Evolutionary conservation across 192 early-diverging fungal species (phyloP).

Genomic region (Backusella mclennaniae): DNA sequence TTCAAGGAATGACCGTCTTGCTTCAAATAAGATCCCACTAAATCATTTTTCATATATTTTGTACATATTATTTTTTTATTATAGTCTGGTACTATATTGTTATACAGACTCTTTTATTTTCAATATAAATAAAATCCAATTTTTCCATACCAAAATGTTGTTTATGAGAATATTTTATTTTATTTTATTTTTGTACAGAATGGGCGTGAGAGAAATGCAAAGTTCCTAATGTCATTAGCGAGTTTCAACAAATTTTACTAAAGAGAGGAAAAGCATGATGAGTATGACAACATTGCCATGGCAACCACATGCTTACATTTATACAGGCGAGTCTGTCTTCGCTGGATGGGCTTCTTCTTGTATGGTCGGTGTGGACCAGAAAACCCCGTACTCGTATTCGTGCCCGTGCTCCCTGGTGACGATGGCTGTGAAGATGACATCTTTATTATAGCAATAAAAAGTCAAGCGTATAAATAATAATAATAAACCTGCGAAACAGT

Average conservation of each 20-base stretch:
- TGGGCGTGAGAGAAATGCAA: neutral
- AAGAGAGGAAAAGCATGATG: neutral
- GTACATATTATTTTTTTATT: neutral
- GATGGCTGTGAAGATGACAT: neutral
- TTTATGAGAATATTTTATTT: neutral
- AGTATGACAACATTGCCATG: neutral
- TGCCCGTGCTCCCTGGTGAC: neutral
- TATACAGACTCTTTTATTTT: neutral
- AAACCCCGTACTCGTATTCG: too few species aligned
- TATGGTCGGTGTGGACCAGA: neutral
- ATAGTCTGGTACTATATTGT: neutral
- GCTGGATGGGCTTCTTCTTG: slow-evolving; percentile 15
- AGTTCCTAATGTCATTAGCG: neutral
- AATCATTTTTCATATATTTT: neutral
- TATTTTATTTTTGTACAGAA: neutral
- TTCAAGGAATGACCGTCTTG: neutral
- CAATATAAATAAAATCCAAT: neutral
- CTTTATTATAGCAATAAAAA: neutral
- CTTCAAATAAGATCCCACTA: neutral
- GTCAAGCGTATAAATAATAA: neutral
- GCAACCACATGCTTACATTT: slow-evolving; percentile 10
- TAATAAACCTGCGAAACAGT: neutral
- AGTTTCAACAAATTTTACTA: slow-evolving; percentile 28
- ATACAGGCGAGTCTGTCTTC: slow-evolving; percentile 11
- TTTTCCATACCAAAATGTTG: neutral